phyloP scores from a whole-genome alignment of 257 asterid species.

The Cynanchum wilfordii region DNA sequence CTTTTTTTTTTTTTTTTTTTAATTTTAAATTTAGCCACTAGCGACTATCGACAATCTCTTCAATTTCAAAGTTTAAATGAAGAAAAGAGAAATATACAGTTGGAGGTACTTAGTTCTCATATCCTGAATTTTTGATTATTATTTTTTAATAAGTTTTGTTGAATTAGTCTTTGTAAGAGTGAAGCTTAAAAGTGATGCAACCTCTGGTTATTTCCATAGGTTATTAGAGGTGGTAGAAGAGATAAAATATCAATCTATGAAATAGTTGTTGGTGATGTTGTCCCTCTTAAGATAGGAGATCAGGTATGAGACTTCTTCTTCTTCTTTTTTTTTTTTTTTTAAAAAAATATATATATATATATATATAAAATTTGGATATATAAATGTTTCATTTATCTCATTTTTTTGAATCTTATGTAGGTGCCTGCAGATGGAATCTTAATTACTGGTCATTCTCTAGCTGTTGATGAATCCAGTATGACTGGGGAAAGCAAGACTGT shows the following conservation, averaged over 20 bases:
- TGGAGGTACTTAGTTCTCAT: conserved; percentile 55
- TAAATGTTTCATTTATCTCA: conserved; percentile 2
- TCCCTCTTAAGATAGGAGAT: conserved; percentile 93
- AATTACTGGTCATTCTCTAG: conserved; percentile 79
- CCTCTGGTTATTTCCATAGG: conserved; percentile 39
- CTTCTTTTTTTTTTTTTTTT: not conserved
- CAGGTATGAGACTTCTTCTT: conserved; percentile 41
- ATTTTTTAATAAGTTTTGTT: not conserved
- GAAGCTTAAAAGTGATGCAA: not conserved
- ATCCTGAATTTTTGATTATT: conserved; percentile 9
- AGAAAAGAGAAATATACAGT: conserved; percentile 81
- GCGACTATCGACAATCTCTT: conserved; percentile 92
- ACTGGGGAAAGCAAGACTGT: conserved; percentile 99
- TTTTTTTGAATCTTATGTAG: conserved; percentile 31
- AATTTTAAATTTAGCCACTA: conserved; percentile 46
- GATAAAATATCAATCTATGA: conserved; percentile 82
- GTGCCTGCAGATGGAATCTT: conserved; percentile 92
- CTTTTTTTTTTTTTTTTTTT: not conserved
- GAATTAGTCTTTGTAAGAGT: conserved; percentile 8
- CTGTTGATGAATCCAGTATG: conserved; percentile 98
- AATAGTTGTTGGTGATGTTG: conserved; percentile 85
- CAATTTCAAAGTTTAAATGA: conserved; percentile 87
- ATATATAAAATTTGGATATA: not conserved
- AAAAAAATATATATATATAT: too few relatives aligned
- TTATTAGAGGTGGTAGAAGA: conserved; percentile 79